phyloP scores from a whole-genome alignment of 164 flowering plant genomes.

The Vitis labrusca region DNA sequence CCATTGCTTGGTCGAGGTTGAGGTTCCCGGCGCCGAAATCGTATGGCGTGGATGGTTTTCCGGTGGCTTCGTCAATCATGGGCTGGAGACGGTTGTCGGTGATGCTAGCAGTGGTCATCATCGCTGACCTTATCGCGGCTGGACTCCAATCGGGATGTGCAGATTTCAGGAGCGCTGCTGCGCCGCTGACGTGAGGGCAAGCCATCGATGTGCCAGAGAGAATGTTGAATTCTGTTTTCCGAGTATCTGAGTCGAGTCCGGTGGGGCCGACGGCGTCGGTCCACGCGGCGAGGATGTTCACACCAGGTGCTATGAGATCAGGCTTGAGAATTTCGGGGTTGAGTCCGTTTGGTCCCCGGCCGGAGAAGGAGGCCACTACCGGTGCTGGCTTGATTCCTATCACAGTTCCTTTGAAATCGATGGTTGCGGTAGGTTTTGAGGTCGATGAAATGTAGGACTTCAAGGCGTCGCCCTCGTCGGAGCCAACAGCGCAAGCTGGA shows the following conservation, averaged over 20 bases:
- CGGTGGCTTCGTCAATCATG: slow-evolving; percentile 69
- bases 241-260: slow-evolving; percentile 51
- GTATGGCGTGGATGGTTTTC: slow-evolving; percentile 54
- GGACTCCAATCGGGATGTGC: slow-evolving; percentile 86
- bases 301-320: slow-evolving; percentile 83
- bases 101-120: slow-evolving; percentile 75
- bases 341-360: slow-evolving; percentile 75
- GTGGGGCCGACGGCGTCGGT: slow-evolving; percentile 77
- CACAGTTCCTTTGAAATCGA: slow-evolving; percentile 62
- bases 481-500: slow-evolving; percentile 75
- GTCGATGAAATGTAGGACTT: slow-evolving; percentile 50
- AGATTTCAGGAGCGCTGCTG: slow-evolving; percentile 79
- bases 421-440: slow-evolving; percentile 48
- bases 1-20: slow-evolving; percentile 65
- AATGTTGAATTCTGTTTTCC: slow-evolving; percentile 77
- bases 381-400: slow-evolving; percentile 82
- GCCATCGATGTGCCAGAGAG: slow-evolving; percentile 90
- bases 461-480: slow-evolving; percentile 57
- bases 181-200: slow-evolving; percentile 83
- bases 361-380: slow-evolving; percentile 82
- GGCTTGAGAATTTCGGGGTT: slow-evolving; percentile 80
- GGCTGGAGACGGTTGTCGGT: slow-evolving; percentile 35
- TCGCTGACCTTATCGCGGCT: slow-evolving; percentile 70
- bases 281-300: slow-evolving; percentile 87
- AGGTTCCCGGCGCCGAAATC: slow-evolving; percentile 74